Conservation (phyloP, 2,329 filamentous ascomycete species). For the Colletotrichum cereale region DNA sequence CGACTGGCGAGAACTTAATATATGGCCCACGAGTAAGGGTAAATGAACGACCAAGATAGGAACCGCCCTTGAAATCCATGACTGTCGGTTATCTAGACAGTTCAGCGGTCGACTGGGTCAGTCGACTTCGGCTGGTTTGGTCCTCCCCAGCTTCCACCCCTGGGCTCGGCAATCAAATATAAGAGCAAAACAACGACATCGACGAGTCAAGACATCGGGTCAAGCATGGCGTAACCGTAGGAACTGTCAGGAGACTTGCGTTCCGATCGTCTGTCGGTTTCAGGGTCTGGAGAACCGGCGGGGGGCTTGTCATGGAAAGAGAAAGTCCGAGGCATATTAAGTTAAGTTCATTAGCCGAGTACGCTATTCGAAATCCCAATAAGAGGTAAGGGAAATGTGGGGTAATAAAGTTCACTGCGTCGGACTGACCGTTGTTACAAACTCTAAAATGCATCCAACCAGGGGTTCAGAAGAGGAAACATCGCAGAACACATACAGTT, state of each 20-base stretch:
- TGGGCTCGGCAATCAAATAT: background rate
- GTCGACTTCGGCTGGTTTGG: background rate
- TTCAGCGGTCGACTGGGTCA: slow-evolving; percentile 6
- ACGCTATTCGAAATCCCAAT: background rate
- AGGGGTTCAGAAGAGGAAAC: slow-evolving; percentile 3
- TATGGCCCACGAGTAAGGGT: background rate
- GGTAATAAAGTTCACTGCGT: slow-evolving; percentile 27
- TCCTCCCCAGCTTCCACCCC: background rate
- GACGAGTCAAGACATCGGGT: background rate
- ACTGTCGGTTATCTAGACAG: slow-evolving; percentile 14
- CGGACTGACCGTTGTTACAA: slow-evolving; percentile 6
- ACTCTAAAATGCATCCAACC: background rate
- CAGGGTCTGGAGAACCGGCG: background rate
- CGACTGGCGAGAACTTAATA: slow-evolving; percentile 21
- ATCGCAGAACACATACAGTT: background rate
- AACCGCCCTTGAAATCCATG: background rate
- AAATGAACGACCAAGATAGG: background rate
- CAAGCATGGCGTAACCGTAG: background rate
- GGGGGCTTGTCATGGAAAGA: background rate
- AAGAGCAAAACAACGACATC: background rate
- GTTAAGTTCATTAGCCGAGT: background rate
- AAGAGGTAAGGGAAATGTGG: background rate
- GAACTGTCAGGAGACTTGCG: background rate
- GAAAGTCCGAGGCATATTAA: background rate
- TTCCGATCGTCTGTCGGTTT: background rate